These are phyloP conservation scores for Mycena albidolilacea DNA, from an alignment of 768 basidiomycete genomes.

Conservation along the genomic window DNA sequence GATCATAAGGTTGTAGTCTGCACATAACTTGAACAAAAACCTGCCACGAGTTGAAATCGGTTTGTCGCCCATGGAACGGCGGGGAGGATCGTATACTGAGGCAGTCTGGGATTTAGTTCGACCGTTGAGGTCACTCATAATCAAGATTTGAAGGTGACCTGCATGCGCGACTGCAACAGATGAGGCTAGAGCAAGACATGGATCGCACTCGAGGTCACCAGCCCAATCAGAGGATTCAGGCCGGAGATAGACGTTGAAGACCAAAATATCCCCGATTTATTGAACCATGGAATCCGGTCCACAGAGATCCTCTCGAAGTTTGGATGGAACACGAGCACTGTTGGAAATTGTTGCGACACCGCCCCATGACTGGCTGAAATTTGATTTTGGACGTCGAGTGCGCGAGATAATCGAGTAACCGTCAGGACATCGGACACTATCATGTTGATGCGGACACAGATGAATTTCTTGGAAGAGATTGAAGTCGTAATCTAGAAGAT, in stretches of 20 bases:
- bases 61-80: background rate
- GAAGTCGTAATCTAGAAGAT: too few relatives aligned
- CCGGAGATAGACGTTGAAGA: background rate
- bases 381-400: background rate
- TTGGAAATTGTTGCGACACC: background rate
- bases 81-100: background rate
- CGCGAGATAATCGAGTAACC: background rate
- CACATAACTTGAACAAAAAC: too few relatives aligned
- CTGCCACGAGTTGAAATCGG: too few relatives aligned
- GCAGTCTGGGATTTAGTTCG: background rate
- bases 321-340: background rate
- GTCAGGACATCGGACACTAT: background rate
- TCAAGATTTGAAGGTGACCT: background rate
- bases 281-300: slow-evolving; percentile 11
- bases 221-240: background rate
- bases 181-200: background rate
- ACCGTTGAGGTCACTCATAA: background rate
- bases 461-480: too few relatives aligned
- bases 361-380: background rate
- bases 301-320: slow-evolving; percentile 5
- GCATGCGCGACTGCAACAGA: background rate
- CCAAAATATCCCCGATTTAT: background rate
- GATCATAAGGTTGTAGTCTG: too few relatives aligned
- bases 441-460: too few relatives aligned
- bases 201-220: background rate